Base-by-base conservation (phyloP, 2,329 filamentous ascomycete species). In the Mycosphaerella sp. region DNA sequence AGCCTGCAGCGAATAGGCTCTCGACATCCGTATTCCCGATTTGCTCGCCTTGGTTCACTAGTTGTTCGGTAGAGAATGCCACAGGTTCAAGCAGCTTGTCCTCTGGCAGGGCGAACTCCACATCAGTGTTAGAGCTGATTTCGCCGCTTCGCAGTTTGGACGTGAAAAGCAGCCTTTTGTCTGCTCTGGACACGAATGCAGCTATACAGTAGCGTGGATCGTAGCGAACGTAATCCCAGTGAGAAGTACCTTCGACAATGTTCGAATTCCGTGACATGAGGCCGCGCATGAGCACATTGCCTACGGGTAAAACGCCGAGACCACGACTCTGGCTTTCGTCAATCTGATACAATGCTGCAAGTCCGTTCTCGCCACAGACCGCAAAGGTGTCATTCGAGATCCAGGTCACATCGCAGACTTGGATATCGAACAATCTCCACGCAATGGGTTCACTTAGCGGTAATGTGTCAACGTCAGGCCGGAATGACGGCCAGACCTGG, bases 321-420 rank as follows among this genome's bases (percentile, higher is more conserved):
- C 49, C 54, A 29, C 57, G 44, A 5, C 53, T 29, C 21, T 58
- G 54, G 39, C 48, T 59, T 10, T 53, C 51, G 11, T 61, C 59
- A 12, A 62, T 48, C 51, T 61, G 59, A 45, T 61, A 62, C 29
- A 52, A 48, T 36, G 57, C 49, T n/a, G 60, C 54, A 14, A 64
- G 47, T 0, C 62, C 62, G 14, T 69, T 63, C 7, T 70, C 69
- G 9, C 75, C 74, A 50, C 72, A 74, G 9, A 76, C 72, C 8
- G 74, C 66, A 56, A 78, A 76, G 1, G 66, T 66, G 2, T 70
- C 67, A 11, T 74, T 69, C 43, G 64, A 70, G 40, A 71, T 71
- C 74, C 75, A 77, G 10, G 69, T 67, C 1, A 72, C 74, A 54
- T 76, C 75, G 26, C 71, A 65, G 1, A 76, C 69, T 50, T 67